Evolutionary conservation across 1,139 yeast genomes (phyloP).

Genomic region (Pichiaceae sp.): DNA sequence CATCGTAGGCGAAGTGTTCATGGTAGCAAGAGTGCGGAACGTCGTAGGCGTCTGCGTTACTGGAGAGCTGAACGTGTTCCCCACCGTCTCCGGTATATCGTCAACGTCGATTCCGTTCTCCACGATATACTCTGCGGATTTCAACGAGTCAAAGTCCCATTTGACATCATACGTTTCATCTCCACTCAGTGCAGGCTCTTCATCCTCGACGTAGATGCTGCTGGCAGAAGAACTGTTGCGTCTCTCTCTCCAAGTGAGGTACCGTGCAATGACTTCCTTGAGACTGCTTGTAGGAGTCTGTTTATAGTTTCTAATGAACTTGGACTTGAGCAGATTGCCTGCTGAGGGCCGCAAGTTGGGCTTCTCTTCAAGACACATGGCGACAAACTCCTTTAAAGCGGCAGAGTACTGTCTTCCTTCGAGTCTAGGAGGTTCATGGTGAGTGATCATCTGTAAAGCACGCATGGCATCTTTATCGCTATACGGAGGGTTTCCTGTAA

Average conservation of each 20-base stretch:
- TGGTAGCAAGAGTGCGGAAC: not conserved
- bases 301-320: conserved; percentile 57
- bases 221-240: conserved; percentile 33
- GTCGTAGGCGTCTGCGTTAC: not conserved
- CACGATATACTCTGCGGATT: conserved; percentile 61
- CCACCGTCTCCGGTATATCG: conserved; percentile 18
- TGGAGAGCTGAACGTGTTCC: not conserved
- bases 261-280: conserved; percentile 73
- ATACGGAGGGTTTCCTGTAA: conserved; percentile 97
- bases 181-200: conserved; percentile 12
- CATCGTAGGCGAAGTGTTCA: conserved; percentile 4
- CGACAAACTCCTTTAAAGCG: conserved; percentile 76
- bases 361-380: conserved; percentile 86
- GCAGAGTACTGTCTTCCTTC: conserved; percentile 84
- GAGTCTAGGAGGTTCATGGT: conserved; percentile 86
- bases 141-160: conserved; percentile 81
- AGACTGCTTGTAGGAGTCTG: conserved; percentile 51
- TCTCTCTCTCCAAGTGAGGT: conserved; percentile 71
- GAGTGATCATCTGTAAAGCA: conserved; percentile 90
- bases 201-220: conserved; percentile 28
- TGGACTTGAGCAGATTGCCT: conserved; percentile 70
- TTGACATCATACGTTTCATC: conserved; percentile 43
- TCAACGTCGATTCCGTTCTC: conserved; percentile 43
- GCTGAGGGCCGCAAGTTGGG: conserved; percentile 86
- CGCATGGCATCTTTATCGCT: conserved; percentile 91